Base-by-base conservation (phyloP, 1,284 basidiomycete genomes). In the Leucoagaricus sp. region DNA sequence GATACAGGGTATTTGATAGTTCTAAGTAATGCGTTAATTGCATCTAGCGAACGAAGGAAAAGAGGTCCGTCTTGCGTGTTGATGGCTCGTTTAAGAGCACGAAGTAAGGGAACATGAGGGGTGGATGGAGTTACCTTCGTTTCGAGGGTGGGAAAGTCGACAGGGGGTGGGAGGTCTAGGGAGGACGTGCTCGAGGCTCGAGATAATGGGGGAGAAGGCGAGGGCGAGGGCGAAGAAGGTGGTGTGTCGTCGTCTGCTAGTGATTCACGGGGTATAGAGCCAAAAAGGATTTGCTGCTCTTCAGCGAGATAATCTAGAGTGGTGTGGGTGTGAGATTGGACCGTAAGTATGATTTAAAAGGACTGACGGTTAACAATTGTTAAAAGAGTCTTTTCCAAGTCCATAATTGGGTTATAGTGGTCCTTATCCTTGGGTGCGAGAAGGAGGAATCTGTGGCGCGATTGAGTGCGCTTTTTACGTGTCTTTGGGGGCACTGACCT, bases 391-490 rank as follows among this genome's bases (percentile, higher is more conserved):
- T 78, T 77, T 70, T 89, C 85, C 31, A 91, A 73, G 63, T 87
- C 86, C 75, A 86, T 79, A 55, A 91, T 84, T 13, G 89, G 89
- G 66, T 87, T 87, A 67, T 91, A 91, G 64, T 90, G 87, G 63
- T 92, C 87, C 62, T 83, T 83, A 73, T 92, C 89, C 66, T 85
- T 89, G 17, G 89, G 89, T 42, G 77, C 82, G 46, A 90, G 78
- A 55, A 91, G 76, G 57, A 88, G 77, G 71, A 84, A 91, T 66
- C 88, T 91, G 49, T 34, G 17, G 34, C 59, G 26, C 47, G 55
- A 53, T 56, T 46, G 26, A 60, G 53, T n/a, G 54, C 12, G 40
- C 47, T 42, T 17, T 33, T 45, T 21, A 44, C 25, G 21, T 29
- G 36, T 29, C 33, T 28, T n/a, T n/a, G 41, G 29, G 59, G 59